These are phyloP conservation scores for Litsea cubeba DNA, from an alignment of 164 flowering plant species.

Conservation along the genomic window DNA sequence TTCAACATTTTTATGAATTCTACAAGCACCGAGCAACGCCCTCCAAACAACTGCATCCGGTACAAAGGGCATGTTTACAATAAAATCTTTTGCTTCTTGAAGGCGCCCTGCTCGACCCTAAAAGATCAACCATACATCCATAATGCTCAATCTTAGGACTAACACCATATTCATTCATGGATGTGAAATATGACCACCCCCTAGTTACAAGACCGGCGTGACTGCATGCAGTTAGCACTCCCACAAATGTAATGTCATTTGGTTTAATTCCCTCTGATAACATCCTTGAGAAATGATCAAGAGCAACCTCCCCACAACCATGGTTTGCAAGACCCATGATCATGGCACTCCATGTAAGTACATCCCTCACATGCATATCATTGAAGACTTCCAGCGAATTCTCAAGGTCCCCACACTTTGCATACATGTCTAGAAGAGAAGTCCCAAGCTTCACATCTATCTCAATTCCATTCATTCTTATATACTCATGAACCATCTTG, in stretches of 20 bases:
- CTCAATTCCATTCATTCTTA: conserved; percentile 21
- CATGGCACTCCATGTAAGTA: conserved; percentile 29
- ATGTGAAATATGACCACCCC: conserved; percentile 22
- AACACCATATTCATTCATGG: conserved; percentile 25
- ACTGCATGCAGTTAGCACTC: conserved; percentile 29
- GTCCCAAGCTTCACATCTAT: conserved; percentile 35
- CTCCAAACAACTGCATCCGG: conserved; percentile 38
- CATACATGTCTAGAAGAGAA: conserved; percentile 38
- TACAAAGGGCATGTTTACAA: conserved; percentile 26
- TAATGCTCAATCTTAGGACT: conserved; percentile 32
- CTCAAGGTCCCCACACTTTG: conserved; percentile 35
- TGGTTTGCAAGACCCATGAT: conserved; percentile 36
- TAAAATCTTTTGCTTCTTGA: conserved; percentile 27
- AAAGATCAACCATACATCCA: conserved; percentile 37
- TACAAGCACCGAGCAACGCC: conserved; percentile 33
- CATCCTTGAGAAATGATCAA: conserved; percentile 31
- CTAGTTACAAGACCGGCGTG: conserved; percentile 28
- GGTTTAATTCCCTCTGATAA: conserved; percentile 21
- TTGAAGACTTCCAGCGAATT: conserved; percentile 22
- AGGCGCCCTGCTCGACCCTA: conserved; percentile 31
- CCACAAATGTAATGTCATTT: conserved; percentile 29
- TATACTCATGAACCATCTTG: conserved; percentile 28
- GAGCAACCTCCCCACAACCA: conserved; percentile 26
- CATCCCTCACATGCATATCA: conserved; percentile 24
- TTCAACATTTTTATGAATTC: conserved; percentile 23